Percentiles rank a stretch among this genome's conserved stretches.
These are phyloP conservation scores for Tympanopsis confertula DNA, from an alignment of 2,329 filamentous ascomycete species.

Conservation along the genomic window DNA sequence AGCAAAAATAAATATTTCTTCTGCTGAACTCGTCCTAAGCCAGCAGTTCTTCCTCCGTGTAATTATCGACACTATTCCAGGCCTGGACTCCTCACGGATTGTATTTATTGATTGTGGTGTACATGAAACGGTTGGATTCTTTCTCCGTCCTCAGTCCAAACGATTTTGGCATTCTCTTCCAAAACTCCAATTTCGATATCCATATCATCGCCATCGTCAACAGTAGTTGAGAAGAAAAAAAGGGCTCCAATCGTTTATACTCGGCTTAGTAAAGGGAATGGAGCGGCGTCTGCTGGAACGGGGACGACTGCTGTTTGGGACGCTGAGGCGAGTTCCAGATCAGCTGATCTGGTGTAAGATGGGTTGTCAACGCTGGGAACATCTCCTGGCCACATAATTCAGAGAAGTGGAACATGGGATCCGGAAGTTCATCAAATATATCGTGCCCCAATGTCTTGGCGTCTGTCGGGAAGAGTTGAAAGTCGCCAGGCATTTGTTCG, in stretches of 20 bases:
- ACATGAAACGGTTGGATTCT: too few species aligned
- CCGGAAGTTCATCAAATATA: background rate
- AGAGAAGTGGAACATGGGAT: background rate
- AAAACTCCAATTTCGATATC: background rate
- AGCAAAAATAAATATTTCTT: too few species aligned
- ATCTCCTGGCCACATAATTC: background rate
- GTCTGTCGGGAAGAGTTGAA: constrained; percentile 43
- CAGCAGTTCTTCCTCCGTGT: too few species aligned
- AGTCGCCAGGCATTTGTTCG: constrained; percentile 41
- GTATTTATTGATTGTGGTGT: too few species aligned
- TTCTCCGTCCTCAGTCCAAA: too few species aligned
- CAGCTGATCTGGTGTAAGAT: background rate
- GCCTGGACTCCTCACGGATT: too few species aligned
- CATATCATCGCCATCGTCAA: background rate
- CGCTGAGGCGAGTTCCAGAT: background rate
- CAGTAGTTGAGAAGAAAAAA: background rate
- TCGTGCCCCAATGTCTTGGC: background rate
- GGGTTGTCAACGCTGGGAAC: background rate
- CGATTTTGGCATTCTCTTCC: too few species aligned
- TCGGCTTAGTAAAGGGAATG: too few species aligned
- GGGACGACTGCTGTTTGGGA: background rate
- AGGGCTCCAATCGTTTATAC: too few species aligned
- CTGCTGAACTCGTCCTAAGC: too few species aligned
- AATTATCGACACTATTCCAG: too few species aligned
- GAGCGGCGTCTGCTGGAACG: too few species aligned